phyloP scores from a whole-genome alignment of 345 rosid species.

The Salix udensis region DNA sequence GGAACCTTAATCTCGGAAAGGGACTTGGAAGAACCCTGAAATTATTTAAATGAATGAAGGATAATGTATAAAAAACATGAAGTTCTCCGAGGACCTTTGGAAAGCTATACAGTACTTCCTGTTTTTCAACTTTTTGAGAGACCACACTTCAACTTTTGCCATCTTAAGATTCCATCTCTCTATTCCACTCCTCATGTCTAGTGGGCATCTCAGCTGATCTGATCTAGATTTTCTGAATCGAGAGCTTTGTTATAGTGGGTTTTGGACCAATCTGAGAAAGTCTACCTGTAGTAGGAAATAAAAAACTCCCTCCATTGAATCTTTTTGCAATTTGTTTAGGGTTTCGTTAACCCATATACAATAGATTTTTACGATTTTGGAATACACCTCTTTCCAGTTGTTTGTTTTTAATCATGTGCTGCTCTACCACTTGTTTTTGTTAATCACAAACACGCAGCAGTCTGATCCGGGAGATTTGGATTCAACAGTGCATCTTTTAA shows the following conservation, averaged over 20 bases:
- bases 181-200: conserved; percentile 5
- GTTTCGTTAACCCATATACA: neutral
- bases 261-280: conserved; percentile 6
- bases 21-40: neutral
- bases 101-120: conserved; percentile 9
- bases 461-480: no score
- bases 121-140: conserved; percentile 8
- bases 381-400: neutral
- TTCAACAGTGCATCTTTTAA: no score
- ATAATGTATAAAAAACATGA: neutral
- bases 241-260: conserved; percentile 5
- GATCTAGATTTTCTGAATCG: conserved; percentile 20
- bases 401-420: neutral
- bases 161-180: conserved; percentile 14
- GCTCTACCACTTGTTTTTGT: no score
- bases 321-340: conserved; percentile 3
- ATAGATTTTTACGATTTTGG: neutral
- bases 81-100: conserved; percentile 3
- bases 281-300: neutral
- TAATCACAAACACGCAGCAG: no score
- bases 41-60: no score
- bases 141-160: conserved; percentile 16
- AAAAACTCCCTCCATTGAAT: neutral
- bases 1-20: conserved; percentile 8
- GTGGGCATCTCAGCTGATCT: conserved; percentile 43